Evolutionary conservation across 1,284 basidiomycete species (phyloP).

Genomic region (Boletus sp.): DNA sequence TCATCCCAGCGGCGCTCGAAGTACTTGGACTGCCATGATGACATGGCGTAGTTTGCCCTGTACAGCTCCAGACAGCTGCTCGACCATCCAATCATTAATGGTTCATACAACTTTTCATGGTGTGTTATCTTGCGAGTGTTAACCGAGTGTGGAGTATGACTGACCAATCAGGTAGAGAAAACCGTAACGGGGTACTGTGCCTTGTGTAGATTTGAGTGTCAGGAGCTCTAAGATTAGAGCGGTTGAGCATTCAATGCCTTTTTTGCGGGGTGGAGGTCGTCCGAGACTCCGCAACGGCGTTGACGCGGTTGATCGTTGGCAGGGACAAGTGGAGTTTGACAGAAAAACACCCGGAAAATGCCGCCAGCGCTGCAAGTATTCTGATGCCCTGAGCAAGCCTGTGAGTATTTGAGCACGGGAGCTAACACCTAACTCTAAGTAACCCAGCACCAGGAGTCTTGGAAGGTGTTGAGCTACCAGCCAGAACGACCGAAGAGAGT

Average conservation of each 20-base stretch:
- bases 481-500: no score
- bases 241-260: no score
- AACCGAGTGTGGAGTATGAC: no score
- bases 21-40: neutral
- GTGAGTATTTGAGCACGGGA: no score
- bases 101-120: neutral
- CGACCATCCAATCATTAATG: neutral
- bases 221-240: no score
- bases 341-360: neutral
- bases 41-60: neutral
- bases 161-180: no score
- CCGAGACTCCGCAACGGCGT: no score
- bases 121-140: neutral
- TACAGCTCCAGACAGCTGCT: no score
- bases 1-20: neutral
- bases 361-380: conserved; percentile 3
- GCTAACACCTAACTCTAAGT: no score
- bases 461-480: no score
- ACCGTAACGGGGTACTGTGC: neutral
- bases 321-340: neutral
- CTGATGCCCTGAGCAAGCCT: no score
- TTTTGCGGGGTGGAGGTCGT: neutral
- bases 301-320: conserved; percentile 1
- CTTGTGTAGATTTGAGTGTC: neutral
- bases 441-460: no score